Evolutionary conservation across 768 basidiomycete species (phyloP), one percentile per base, ranked within the genome.

Genomic region (Psilocybe azurescens): DNA sequence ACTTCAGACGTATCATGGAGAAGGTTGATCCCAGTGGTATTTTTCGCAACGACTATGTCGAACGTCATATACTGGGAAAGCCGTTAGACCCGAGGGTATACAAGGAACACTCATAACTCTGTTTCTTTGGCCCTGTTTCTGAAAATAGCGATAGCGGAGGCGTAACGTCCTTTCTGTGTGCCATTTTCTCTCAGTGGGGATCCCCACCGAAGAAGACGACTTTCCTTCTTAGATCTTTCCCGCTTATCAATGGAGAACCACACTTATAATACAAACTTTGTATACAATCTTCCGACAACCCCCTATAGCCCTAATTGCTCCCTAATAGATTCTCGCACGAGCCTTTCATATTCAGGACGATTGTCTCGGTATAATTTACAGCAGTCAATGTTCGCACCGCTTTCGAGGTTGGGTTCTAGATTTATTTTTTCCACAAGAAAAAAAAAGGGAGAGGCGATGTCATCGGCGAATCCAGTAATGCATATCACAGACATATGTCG

Each of bases 291-390:
- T 14, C 49, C 24, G n/a, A 51, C 28, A 8, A 20, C 55, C 13
- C 4, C 49, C 56, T 64, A 93, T 60, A 94, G 75, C 24, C 93
- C 96, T 67, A 99, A 80, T 74, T 97, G 94, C 69, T 93, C 88
- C 69, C 81, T 87, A 68, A 99, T 92, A 55, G 91, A 90, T 72
- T 87, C 85, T 67, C 91, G 81, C 38, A 99, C 95, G 46, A 87
- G 79, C 65, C 92, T 83, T 74, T 97, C 96, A 74, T 97, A 99
- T 75, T 98, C 94, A 66, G 81, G 77, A 61, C 84, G 86, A 73
- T 97, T 89, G 65, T 97, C 96, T 62, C 97, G 85, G 74, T 97
- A 98, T 59, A 99, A 79, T 78, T 99, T 99, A 82, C 95, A 96
- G 71, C 95, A 97, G 77, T 97, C 90, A 64, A 99, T 92, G 78